These are phyloP conservation scores for Xerocomellus amylosporus DNA, from an alignment of 768 basidiomycete species.

Conservation along the genomic window DNA sequence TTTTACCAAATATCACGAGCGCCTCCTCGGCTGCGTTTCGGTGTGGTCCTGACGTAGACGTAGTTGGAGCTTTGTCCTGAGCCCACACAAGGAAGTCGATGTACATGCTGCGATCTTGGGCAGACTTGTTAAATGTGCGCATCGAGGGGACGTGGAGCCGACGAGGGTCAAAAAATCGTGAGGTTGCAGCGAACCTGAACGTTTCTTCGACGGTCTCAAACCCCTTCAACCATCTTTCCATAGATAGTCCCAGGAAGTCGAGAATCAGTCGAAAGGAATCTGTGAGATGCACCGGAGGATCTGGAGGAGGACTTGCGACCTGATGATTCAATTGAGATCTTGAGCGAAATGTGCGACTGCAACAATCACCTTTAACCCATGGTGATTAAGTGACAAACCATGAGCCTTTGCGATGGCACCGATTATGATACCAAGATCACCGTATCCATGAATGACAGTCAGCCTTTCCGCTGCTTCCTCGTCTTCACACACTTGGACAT, in stretches of 20 bases:
- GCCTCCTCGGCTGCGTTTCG: constrained; percentile 42
- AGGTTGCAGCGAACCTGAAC: constrained; percentile 57
- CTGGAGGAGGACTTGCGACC: constrained; percentile 29
- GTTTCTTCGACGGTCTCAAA: constrained; percentile 52
- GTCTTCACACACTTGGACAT: constrained; percentile 57
- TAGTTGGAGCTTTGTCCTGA: constrained; percentile 20
- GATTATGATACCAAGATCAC: constrained; percentile 71
- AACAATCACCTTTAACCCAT: constrained; percentile 55
- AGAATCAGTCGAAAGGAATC: constrained; percentile 48
- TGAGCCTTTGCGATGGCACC: constrained; percentile 51
- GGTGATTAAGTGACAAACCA: constrained; percentile 48
- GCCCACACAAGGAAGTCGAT: constrained; percentile 54
- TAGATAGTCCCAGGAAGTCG: constrained; percentile 55
- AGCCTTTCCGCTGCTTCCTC: constrained; percentile 49
- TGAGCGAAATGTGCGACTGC: neutral
- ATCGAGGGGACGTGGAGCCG: constrained; percentile 34
- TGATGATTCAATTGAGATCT: constrained; percentile 23
- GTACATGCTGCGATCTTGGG: constrained; percentile 55
- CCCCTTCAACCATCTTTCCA: constrained; percentile 48
- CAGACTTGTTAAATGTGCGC: constrained; percentile 42
- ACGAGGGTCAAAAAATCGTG: constrained; percentile 50
- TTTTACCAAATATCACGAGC: constrained; percentile 50
- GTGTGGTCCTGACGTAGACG: constrained; percentile 12
- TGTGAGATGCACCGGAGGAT: constrained; percentile 47
- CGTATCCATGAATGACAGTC: constrained; percentile 60